These are phyloP conservation scores for Penicillium sp. DNA, from an alignment of 2,329 filamentous ascomycete species.

Conservation along the genomic window DNA sequence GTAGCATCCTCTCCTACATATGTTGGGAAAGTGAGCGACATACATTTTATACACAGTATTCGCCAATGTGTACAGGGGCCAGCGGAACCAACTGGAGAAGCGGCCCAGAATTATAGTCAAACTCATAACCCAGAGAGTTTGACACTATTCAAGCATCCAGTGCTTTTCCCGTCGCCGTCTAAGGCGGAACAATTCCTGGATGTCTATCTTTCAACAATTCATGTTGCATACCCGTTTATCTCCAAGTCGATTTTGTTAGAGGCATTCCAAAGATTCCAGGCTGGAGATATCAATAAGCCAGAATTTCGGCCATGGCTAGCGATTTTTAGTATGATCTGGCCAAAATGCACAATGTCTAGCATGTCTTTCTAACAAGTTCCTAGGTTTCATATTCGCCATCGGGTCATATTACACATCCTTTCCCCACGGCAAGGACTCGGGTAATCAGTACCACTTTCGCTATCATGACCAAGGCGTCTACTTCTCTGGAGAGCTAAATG, in stretches of 20 bases:
- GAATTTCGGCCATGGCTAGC: slow-evolving; percentile 23
- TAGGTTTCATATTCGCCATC: slow-evolving; percentile 31
- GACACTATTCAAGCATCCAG: slow-evolving; percentile 8
- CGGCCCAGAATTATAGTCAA: slow-evolving; percentile 14
- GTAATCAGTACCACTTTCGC: slow-evolving; percentile 17
- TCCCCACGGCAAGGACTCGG: slow-evolving; percentile 13
- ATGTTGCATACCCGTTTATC: slow-evolving; percentile 39
- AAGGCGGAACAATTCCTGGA: slow-evolving; percentile 20
- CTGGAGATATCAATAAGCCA: slow-evolving; percentile 11
- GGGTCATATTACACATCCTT: slow-evolving; percentile 34
- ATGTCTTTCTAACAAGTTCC: neutral
- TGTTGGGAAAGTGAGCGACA: slow-evolving; percentile 41
- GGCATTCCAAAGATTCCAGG: slow-evolving; percentile 17
- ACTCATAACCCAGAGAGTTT: slow-evolving; percentile 12
- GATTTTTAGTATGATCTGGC: slow-evolving; percentile 17
- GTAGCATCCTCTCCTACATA: slow-evolving; percentile 26
- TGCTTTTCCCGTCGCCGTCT: slow-evolving; percentile 14
- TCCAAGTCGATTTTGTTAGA: slow-evolving; percentile 22
- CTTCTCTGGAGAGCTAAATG: slow-evolving; percentile 20
- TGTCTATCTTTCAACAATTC: slow-evolving; percentile 37
- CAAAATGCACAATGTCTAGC: neutral
- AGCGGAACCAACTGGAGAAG: slow-evolving; percentile 22
- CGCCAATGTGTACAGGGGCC: slow-evolving; percentile 21
- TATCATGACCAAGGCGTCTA: slow-evolving; percentile 29
- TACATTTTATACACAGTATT: slow-evolving; percentile 38